These are phyloP conservation scores for Starmerella apis DNA, from an alignment of 805 yeast species.

Conservation along the genomic window DNA sequence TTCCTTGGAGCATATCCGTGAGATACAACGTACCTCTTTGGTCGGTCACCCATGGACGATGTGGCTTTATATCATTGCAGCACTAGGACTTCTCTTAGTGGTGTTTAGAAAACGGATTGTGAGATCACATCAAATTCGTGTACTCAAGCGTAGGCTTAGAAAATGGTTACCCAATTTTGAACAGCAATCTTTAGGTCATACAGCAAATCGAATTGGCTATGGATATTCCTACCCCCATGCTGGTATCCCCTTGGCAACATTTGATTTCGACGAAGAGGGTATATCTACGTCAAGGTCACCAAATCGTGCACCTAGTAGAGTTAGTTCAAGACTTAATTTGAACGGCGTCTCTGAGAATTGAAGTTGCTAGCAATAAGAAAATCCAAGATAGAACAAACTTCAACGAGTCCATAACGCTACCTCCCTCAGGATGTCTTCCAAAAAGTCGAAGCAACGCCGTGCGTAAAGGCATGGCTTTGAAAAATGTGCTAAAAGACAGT, in stretches of 20 bases:
- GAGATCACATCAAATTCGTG: neutral
- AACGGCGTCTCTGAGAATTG: no score
- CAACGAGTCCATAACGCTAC: no score
- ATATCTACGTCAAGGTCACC: conserved; percentile 14
- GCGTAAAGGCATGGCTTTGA: no score
- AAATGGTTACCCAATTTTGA: neutral
- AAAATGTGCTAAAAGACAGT: no score
- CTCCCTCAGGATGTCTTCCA: no score
- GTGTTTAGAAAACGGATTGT: neutral
- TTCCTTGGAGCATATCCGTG: neutral
- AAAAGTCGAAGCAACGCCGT: no score
- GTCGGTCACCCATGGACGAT: neutral
- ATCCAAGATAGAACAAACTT: no score
- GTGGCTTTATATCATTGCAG: neutral
- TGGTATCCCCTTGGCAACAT: conserved; percentile 16
- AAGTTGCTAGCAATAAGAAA: no score
- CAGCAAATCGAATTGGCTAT: conserved; percentile 19
- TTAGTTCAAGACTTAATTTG: conserved; percentile 22
- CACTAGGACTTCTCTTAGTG: neutral
- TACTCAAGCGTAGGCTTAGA: neutral
- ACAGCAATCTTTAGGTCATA: neutral
- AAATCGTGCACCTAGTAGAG: conserved; percentile 20
- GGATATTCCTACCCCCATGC: conserved; percentile 22
- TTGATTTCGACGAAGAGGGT: conserved; percentile 6
- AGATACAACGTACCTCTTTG: neutral